A percentile compares a stretch with the other conserved stretches of the same genome.
Conservation (phyloP, 1,284 basidiomycete genomes). For the Ceratobasidium sp. region DNA sequence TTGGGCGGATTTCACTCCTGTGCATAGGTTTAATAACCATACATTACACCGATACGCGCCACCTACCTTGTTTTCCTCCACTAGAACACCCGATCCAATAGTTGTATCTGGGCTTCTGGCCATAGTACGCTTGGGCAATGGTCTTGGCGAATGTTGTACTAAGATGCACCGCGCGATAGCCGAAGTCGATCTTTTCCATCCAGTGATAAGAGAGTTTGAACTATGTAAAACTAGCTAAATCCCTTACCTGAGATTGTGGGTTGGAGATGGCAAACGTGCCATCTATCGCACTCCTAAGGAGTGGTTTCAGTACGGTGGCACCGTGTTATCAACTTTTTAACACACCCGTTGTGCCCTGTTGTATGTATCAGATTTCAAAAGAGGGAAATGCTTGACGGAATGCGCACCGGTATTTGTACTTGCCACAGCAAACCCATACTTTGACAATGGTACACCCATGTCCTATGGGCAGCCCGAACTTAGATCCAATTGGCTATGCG, state of each 20-base stretch:
- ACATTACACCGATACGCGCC: not conserved
- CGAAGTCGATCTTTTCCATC: constrained; percentile 28
- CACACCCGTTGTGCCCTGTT: constrained; percentile 29
- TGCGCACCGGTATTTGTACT: constrained; percentile 24
- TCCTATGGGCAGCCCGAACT: constrained; percentile 16
- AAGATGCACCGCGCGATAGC: constrained; percentile 25
- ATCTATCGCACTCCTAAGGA: constrained; percentile 1
- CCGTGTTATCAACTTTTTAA: no score
- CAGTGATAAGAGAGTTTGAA: not conserved
- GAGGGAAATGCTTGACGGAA: not conserved
- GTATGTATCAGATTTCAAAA: not conserved
- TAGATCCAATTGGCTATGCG: not conserved
- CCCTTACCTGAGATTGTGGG: constrained; percentile 25
- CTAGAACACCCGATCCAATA: no score
- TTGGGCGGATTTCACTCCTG: constrained; percentile 29
- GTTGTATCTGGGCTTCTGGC: not conserved
- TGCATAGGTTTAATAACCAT: not conserved
- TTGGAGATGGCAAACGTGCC: constrained; percentile 33
- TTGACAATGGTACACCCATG: constrained; percentile 18
- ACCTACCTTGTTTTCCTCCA: constrained; percentile 30
- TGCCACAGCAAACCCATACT: constrained; percentile 29
- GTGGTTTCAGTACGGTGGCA: no score
- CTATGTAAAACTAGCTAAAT: no score
- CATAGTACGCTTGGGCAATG: constrained; percentile 14
- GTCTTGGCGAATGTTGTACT: constrained; percentile 16